Conservation (phyloP, 257 asterid genomes). For the Echium plantagineum region DNA sequence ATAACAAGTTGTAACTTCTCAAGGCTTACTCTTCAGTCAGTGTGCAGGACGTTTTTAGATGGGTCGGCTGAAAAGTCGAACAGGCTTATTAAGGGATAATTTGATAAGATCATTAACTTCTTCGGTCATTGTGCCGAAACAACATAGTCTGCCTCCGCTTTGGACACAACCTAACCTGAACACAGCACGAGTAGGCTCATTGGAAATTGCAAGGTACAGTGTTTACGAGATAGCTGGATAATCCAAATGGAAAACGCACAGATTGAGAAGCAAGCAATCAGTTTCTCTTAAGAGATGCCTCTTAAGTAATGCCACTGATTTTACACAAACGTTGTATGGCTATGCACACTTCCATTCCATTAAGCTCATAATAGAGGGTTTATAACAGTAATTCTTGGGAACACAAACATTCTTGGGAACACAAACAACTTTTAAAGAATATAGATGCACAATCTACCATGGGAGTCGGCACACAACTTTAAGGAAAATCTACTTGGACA, state of each 20-base stretch:
- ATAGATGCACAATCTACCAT: no score
- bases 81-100: slow-evolving; percentile 73
- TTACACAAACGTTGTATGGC: no score
- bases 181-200: slow-evolving; percentile 5
- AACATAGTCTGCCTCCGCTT: slow-evolving; percentile 95
- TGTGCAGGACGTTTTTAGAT: slow-evolving; percentile 60
- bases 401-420: no score
- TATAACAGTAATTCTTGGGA: no score
- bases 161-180: slow-evolving; percentile 81
- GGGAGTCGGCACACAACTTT: no score
- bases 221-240: not conserved
- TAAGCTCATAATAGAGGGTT: no score
- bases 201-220: not conserved
- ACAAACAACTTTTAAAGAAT: no score
- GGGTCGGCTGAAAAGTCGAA: slow-evolving; percentile 93
- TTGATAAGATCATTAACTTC: slow-evolving; percentile 64
- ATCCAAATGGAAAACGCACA: not conserved
- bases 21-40: slow-evolving; percentile 77
- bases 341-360: no score
- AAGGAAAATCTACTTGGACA: no score
- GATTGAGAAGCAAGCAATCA: not conserved
- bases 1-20: not conserved
- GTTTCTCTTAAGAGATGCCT: slow-evolving; percentile 13
- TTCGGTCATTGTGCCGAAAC: slow-evolving; percentile 89
- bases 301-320: no score